phyloP scores from a whole-genome alignment of 345 rosid species.

The Durio zibethinus region DNA sequence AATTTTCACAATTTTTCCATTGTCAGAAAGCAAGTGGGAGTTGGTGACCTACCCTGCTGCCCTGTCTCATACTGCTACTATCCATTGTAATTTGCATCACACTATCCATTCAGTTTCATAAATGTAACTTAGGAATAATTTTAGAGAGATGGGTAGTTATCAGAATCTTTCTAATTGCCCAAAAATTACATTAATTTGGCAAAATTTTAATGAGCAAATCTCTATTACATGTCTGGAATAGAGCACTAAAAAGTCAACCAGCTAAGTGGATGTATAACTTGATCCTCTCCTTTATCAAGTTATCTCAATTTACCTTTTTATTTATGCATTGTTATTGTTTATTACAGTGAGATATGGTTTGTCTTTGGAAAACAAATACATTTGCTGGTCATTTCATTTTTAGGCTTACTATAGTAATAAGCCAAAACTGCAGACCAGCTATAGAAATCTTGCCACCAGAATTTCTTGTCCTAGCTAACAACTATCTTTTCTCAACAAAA shows the following conservation, averaged over 20 bases:
- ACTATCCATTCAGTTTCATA: slow-evolving; percentile 5
- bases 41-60: slow-evolving; percentile 62
- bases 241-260: neutral
- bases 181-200: neutral
- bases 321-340: neutral
- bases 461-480: neutral
- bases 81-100: neutral
- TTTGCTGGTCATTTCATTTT: neutral
- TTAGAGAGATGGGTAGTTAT: neutral
- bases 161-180: neutral
- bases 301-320: neutral
- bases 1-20: slow-evolving; percentile 41
- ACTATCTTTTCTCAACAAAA: neutral
- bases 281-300: neutral
- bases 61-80: slow-evolving; percentile 20
- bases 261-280: neutral
- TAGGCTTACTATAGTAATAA: neutral
- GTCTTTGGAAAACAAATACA: neutral
- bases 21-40: slow-evolving; percentile 68
- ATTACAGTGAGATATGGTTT: neutral
- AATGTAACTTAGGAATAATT: neutral
- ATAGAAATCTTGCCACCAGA: neutral
- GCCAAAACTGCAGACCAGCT: neutral
- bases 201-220: neutral
- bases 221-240: neutral